Conservation (phyloP, 345 rosid species). For the Pelargonium nanum region DNA sequence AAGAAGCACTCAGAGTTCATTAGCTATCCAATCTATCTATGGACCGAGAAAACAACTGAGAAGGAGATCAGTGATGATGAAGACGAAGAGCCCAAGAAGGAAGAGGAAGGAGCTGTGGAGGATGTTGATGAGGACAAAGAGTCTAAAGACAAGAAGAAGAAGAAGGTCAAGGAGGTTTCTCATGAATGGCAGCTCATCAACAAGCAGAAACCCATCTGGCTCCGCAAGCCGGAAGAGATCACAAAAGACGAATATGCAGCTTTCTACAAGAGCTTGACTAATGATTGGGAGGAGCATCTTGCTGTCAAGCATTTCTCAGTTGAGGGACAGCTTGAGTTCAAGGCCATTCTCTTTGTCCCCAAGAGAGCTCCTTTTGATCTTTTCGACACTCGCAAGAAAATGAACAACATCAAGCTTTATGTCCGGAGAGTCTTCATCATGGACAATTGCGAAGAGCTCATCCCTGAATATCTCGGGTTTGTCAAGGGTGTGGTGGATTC, state of each 20-base stretch:
- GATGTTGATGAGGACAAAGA: constrained; percentile 39
- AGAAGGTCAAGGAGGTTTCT: constrained; percentile 42
- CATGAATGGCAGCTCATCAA: constrained; percentile 42
- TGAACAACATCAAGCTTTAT: constrained; percentile 41
- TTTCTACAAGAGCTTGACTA: constrained; percentile 39
- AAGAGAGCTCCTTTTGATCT: constrained; percentile 39
- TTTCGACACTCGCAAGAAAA: constrained; percentile 34
- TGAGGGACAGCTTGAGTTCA: constrained; percentile 40
- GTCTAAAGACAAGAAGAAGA: constrained; percentile 30
- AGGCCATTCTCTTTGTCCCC: constrained; percentile 34
- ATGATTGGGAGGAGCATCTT: constrained; percentile 42
- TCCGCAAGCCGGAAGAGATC: constrained; percentile 38
- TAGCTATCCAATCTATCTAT: constrained; percentile 34
- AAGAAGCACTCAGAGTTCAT: constrained; percentile 46
- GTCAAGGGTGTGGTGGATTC: constrained; percentile 42
- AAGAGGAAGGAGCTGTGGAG: constrained; percentile 33
- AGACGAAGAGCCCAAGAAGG: constrained; percentile 37
- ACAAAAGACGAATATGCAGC: constrained; percentile 40
- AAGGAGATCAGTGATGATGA: constrained; percentile 41
- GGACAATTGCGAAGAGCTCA: constrained; percentile 49
- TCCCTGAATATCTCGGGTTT: constrained; percentile 33
- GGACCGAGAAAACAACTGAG: constrained; percentile 45
- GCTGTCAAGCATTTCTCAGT: constrained; percentile 42
- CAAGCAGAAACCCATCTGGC: constrained; percentile 45
- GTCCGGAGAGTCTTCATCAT: constrained; percentile 40